Percentiles rank a stretch among this genome's conserved stretches.
Conservation (phyloP, 2,329 filamentous ascomycete species). For the Talaromyces pinophilus region DNA sequence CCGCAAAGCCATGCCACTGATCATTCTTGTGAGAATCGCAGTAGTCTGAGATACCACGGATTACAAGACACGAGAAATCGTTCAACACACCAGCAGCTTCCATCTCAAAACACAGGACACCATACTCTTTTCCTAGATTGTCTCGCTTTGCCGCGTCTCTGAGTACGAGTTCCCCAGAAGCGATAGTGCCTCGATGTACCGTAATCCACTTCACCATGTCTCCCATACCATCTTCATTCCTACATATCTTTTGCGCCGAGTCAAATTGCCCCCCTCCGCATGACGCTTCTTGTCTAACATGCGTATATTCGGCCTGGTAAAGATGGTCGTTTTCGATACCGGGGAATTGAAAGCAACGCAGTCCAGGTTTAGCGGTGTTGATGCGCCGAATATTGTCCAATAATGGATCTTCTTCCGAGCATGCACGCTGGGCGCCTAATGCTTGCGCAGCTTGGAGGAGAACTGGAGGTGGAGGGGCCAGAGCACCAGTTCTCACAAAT, state of each 20-base stretch:
- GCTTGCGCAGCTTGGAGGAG: neutral
- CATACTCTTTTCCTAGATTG: neutral
- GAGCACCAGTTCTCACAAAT: neutral
- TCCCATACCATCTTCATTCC: neutral
- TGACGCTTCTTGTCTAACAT: too few species aligned
- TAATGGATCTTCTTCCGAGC: neutral
- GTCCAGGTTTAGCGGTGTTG: neutral
- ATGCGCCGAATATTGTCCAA: neutral
- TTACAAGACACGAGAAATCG: neutral
- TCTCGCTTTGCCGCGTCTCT: neutral
- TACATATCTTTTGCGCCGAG: too few species aligned
- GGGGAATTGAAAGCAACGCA: too few species aligned
- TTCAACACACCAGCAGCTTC: neutral
- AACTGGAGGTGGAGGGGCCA: neutral
- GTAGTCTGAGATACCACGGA: neutral
- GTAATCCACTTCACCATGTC: neutral
- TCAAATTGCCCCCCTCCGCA: too few species aligned
- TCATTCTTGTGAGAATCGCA: neutral
- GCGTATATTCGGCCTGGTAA: too few species aligned
- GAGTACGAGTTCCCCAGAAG: neutral
- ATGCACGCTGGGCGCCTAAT: neutral
- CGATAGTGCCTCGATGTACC: neutral
- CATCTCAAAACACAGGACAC: neutral
- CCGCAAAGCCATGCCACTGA: neutral
- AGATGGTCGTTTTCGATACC: too few species aligned